phyloP scores from a whole-genome alignment of 345 rosid species.

The Salix udensis region DNA sequence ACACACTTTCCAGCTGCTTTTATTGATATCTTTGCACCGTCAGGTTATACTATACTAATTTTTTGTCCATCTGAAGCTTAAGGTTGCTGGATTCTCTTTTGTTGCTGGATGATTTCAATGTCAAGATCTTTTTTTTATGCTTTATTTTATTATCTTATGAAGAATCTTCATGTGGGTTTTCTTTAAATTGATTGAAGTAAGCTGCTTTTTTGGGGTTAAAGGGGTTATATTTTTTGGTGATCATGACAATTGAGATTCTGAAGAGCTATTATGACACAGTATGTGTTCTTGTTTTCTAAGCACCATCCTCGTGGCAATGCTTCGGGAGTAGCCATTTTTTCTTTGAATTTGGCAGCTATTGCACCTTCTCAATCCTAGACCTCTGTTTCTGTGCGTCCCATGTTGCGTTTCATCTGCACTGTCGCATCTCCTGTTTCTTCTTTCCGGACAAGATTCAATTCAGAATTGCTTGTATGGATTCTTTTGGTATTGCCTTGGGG shows the following conservation, averaged over 20 bases:
- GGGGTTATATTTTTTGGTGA: constrained; percentile 10
- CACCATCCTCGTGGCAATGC: background rate
- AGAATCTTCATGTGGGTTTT: constrained; percentile 30
- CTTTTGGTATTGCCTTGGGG: too few relatives aligned
- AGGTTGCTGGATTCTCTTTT: constrained; percentile 1
- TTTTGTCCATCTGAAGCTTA: background rate
- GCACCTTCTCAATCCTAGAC: background rate
- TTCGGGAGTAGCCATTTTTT: background rate
- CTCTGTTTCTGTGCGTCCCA: background rate
- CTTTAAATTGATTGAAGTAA: constrained; percentile 19
- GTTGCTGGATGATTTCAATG: background rate
- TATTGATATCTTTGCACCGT: background rate
- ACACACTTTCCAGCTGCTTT: background rate
- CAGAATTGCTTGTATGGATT: background rate
- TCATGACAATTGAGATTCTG: constrained; percentile 10
- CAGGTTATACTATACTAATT: background rate
- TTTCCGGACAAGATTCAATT: background rate
- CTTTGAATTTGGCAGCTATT: background rate
- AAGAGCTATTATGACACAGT: background rate
- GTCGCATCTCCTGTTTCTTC: background rate
- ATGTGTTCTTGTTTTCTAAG: background rate
- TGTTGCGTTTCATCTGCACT: background rate
- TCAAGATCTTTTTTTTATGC: constrained; percentile 15
- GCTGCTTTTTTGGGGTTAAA: background rate
- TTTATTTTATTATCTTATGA: constrained; percentile 9